phyloP scores from a whole-genome alignment of 1,139 yeast genomes.

The Protomyces inundatus region DNA sequence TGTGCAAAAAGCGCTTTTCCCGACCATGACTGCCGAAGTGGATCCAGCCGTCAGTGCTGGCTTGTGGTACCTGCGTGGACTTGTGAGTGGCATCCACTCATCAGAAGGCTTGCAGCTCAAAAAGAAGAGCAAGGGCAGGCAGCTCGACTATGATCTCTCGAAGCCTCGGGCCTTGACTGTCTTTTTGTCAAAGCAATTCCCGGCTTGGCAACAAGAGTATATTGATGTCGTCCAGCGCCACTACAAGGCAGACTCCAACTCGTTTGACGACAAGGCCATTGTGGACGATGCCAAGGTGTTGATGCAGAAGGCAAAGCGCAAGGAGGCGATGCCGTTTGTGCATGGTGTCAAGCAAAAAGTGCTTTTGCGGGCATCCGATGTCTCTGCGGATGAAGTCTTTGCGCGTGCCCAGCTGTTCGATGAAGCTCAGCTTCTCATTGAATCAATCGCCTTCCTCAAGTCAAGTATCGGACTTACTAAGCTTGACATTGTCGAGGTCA shows the following conservation, averaged over 20 bases:
- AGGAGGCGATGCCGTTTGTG: conserved; percentile 97
- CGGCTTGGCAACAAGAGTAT: conserved; percentile 91
- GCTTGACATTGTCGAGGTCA: conserved; percentile 54
- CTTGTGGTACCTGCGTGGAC: conserved; percentile 67
- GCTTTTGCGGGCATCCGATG: conserved; percentile 47
- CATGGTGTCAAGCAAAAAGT: conserved; percentile 77
- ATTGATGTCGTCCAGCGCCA: conserved; percentile 77
- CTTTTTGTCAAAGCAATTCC: conserved; percentile 75
- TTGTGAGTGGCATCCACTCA: conserved; percentile 83
- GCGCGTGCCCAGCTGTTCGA: conserved; percentile 78
- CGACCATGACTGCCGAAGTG: conserved; percentile 61
- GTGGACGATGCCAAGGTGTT: conserved; percentile 36
- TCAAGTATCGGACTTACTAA: conserved; percentile 54
- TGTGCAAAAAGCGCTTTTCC: conserved; percentile 74
- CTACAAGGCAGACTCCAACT: conserved; percentile 45
- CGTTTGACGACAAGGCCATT: conserved; percentile 28
- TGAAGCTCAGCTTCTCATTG: conserved; percentile 63
- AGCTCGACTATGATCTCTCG: conserved; percentile 64
- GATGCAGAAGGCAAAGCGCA: conserved; percentile 47
- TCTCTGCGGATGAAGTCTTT: conserved; percentile 61
- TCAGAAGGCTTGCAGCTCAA: conserved; percentile 81
- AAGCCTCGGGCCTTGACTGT: conserved; percentile 69
- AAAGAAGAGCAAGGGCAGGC: conserved; percentile 82
- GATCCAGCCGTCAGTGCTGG: conserved; percentile 60
- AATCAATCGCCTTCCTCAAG: conserved; percentile 50